Conservation (phyloP, 1,284 basidiomycete genomes). For the Sporisorium sorghi region DNA sequence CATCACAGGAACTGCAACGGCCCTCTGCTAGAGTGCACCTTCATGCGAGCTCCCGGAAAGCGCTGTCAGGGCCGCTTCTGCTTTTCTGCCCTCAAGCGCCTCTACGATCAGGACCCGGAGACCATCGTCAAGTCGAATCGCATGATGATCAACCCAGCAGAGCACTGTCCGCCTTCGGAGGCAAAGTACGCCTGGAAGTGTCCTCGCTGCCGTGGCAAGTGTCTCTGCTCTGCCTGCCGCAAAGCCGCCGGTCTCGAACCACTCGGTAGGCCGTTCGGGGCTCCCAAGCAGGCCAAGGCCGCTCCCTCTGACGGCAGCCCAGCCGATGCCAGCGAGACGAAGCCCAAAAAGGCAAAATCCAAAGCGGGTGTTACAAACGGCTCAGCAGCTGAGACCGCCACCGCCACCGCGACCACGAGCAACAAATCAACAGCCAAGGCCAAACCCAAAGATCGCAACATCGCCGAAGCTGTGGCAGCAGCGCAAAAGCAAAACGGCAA, state of each 20-base stretch:
- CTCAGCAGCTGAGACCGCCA: background rate
- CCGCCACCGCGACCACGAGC: too few species aligned
- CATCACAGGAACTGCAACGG: slow-evolving; percentile 45
- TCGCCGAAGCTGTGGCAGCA: slow-evolving; percentile 24
- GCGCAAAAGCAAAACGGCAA: slow-evolving; percentile 12
- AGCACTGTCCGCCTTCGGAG: slow-evolving; percentile 45
- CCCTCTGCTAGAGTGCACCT: slow-evolving; percentile 46
- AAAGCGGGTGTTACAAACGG: background rate
- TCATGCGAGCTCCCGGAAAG: slow-evolving; percentile 46
- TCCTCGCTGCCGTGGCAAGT: slow-evolving; percentile 42
- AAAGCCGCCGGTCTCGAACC: slow-evolving; percentile 34
- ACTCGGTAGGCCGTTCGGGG: slow-evolving; percentile 21
- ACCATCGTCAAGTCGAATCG: slow-evolving; percentile 45
- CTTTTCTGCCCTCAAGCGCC: slow-evolving; percentile 39
- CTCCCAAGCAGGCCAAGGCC: background rate
- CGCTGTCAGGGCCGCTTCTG: slow-evolving; percentile 44
- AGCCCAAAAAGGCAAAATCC: slow-evolving; percentile 4
- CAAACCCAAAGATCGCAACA: slow-evolving; percentile 18
- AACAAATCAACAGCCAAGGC: slow-evolving; percentile 9
- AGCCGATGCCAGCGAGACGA: background rate
- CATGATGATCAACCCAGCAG: slow-evolving; percentile 41
- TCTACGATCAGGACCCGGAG: slow-evolving; percentile 46
- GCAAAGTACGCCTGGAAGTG: slow-evolving; percentile 54
- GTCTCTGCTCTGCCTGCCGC: slow-evolving; percentile 40
- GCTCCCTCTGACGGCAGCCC: background rate